A percentile compares a stretch with the other conserved stretches of the same genome.
Conservation (phyloP, 495 filamentous ascomycete species). For the Echria macrotheca region DNA sequence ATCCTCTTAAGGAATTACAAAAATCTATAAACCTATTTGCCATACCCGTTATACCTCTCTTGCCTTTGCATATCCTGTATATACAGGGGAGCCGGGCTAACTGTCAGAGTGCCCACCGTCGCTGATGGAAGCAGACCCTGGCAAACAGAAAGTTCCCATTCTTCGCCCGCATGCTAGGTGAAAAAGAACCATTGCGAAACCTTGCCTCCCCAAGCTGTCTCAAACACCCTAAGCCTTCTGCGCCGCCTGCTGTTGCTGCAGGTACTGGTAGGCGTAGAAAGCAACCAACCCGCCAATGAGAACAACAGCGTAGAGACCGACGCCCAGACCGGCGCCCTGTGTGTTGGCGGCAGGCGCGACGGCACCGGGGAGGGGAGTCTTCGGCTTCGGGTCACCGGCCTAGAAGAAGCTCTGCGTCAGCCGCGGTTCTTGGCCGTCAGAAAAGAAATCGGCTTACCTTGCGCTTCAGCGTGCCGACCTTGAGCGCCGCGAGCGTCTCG, state of each 20-base stretch:
- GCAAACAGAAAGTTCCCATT: constrained; percentile 1
- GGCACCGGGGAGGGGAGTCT: constrained; percentile 41
- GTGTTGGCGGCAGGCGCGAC: constrained; percentile 46
- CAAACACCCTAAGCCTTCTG: constrained; percentile 23
- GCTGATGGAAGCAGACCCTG: not conserved
- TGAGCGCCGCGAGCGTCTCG: constrained; percentile 77
- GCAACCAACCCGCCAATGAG: constrained; percentile 71
- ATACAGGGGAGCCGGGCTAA: not conserved
- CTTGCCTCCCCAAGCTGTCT: not conserved
- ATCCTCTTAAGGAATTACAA: constrained; percentile 9
- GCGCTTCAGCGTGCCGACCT: constrained; percentile 79
- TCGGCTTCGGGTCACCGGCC: constrained; percentile 80
- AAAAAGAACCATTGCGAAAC: not conserved
- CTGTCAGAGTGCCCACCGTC: not conserved
- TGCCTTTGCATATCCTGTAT: constrained; percentile 5
- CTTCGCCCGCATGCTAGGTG: constrained; percentile 11
- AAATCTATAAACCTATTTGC: constrained; percentile 11
- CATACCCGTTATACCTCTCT: constrained; percentile 3
- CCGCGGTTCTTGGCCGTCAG: no score
- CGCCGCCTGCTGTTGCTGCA: constrained; percentile 55
- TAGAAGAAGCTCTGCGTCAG: constrained; percentile 32
- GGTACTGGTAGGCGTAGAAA: constrained; percentile 82
- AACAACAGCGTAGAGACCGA: constrained; percentile 78
- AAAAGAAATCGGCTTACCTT: constrained; percentile 70
- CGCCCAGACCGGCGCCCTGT: constrained; percentile 54